Evolutionary conservation across 2,329 filamentous ascomycete genomes (phyloP).

Genomic region (Aspergillus thermomutatus): DNA sequence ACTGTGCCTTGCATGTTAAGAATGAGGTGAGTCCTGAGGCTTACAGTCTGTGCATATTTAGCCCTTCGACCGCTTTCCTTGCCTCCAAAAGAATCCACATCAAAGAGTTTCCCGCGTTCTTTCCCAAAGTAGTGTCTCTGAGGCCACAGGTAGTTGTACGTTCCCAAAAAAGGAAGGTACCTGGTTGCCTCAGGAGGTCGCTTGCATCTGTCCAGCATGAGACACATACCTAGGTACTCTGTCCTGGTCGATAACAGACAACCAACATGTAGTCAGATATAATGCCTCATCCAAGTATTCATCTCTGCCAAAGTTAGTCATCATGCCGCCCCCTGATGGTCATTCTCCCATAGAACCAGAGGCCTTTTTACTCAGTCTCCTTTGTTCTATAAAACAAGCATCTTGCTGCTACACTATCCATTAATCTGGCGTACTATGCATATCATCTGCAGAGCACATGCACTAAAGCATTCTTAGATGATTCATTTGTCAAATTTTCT

Average conservation of each 20-base stretch:
- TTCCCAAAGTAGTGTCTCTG: neutral
- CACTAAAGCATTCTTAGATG: too few relatives aligned
- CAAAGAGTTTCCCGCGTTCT: neutral
- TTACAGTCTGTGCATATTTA: neutral
- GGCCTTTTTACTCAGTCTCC: neutral
- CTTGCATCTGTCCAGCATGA: neutral
- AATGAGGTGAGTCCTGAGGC: neutral
- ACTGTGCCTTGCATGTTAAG: neutral
- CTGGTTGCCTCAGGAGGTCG: neutral
- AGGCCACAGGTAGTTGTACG: too few relatives aligned
- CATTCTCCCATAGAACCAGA: neutral
- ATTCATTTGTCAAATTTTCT: too few relatives aligned
- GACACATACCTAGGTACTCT: too few relatives aligned
- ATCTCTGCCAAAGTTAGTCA: too few relatives aligned
- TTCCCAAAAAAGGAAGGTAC: neutral
- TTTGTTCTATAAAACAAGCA: neutral
- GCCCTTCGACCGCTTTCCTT: neutral
- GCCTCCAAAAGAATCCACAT: neutral
- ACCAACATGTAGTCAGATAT: neutral
- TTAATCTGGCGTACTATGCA: neutral
- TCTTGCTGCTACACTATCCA: neutral
- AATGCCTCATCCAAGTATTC: neutral
- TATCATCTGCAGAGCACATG: neutral
- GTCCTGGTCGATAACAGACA: too few relatives aligned
- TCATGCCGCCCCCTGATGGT: neutral